Base-by-base conservation (phyloP, 2,329 filamentous ascomycete species). In the Epichloe gansuensis region DNA sequence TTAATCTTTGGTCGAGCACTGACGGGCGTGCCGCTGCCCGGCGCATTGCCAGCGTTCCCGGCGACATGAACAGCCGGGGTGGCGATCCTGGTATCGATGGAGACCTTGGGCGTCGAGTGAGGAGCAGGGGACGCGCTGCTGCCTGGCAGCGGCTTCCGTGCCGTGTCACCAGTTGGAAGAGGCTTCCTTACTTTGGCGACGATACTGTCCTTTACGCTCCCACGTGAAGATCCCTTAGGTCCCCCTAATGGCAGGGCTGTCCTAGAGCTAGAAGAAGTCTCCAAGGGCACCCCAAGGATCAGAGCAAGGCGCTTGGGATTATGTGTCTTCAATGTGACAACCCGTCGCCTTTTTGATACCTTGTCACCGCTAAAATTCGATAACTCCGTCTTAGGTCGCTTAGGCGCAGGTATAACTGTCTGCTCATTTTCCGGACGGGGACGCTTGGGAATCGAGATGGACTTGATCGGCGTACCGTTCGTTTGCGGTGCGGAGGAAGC, bases 291-390 rank as follows among this genome's bases (percentile, higher is more conserved):
- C 3, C 63, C 63, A n/a, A 72, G 56, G 34, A 69, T 62, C 4
- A 66, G 52, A 8, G 67, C 66, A 11, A 71, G 62, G 12, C 66
- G 63, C 47, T 60, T 66, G 1, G 67, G 61, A n/a, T 67, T 63
- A 7, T 55, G 59, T 2, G 67, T 68, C 57, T 60, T 68, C 4
- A 72, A 56, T 5, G 66, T 71, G 5, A 72, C 64, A n/a, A 72
- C 65, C 4, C 60, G 61, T 42, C 62, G 60, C 55, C 62, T 69
- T 54, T 65, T 69, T 37, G 55, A 52, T 9, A 38, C 23, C 13
- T 56, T 60, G 23, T 59, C 60, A 38, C 55, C 54, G 1, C 61
- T 58, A 2, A 51, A 46, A 13, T 57, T 60, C 6, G 57, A 52
- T 3, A 58, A 55, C 15, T 59, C 58, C 2, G 60, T 54, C 59